phyloP scores from a whole-genome alignment of 2,329 filamentous ascomycete genomes.

The Colletotrichum liriopes region DNA sequence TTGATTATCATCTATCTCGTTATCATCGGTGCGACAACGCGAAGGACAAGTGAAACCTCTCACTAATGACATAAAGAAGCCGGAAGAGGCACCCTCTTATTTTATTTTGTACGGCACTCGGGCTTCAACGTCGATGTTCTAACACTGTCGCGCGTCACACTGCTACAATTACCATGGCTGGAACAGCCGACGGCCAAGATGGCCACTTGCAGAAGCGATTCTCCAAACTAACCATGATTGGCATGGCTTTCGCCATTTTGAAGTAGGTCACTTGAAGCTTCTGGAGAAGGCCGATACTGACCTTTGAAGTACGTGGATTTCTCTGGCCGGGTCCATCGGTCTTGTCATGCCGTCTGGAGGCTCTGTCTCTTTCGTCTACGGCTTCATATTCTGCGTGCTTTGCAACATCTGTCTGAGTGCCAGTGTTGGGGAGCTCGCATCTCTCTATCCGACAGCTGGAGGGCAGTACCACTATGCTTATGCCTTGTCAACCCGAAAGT shows the following conservation, averaged over 20 bases:
- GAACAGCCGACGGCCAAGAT: slow-evolving; percentile 16
- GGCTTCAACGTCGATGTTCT: background rate
- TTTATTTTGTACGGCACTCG: background rate
- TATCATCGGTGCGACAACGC: background rate
- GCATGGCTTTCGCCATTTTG: slow-evolving; percentile 60
- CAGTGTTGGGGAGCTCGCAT: slow-evolving; percentile 60
- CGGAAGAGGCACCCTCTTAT: background rate
- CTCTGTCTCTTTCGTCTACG: slow-evolving; percentile 60
- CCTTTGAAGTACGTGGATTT: slow-evolving; percentile 54
- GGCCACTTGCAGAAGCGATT: slow-evolving; percentile 56
- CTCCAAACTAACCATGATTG: slow-evolving; percentile 60
- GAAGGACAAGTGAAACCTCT: slow-evolving; percentile 8
- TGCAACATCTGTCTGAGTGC: slow-evolving; percentile 60
- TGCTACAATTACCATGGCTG: background rate
- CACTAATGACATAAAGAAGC: slow-evolving; percentile 13
- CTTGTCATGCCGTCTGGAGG: slow-evolving; percentile 60
- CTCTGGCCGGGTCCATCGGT: slow-evolving; percentile 59
- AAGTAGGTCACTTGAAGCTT: slow-evolving; percentile 50
- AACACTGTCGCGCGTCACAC: background rate
- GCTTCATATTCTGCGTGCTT: slow-evolving; percentile 62
- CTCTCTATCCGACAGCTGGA: slow-evolving; percentile 63
- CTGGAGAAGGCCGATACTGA: background rate
- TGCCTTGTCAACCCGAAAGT: slow-evolving; percentile 56
- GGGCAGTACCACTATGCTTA: slow-evolving; percentile 64
- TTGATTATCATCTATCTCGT: background rate